Percentiles rank a stretch among this genome's conserved stretches.
Conservation (phyloP, 1,139 yeast genomes). For the Debaryomyces nepalensis region DNA sequence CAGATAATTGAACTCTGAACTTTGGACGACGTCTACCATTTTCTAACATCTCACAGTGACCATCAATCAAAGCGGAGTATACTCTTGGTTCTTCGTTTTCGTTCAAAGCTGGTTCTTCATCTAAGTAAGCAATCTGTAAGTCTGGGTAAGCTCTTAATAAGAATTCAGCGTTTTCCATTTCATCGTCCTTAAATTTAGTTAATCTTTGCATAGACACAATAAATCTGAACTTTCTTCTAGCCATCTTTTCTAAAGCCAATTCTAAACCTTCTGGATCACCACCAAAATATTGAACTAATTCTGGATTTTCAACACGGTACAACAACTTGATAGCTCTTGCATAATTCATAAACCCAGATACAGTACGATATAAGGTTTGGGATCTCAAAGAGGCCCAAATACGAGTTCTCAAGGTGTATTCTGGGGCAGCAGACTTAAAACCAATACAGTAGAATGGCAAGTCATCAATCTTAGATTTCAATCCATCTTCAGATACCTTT, state of each 20-base stretch:
- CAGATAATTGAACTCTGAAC: conserved; percentile 95
- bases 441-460: conserved; percentile 98
- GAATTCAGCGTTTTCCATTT: conserved; percentile 97
- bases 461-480: conserved; percentile 92
- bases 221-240: conserved; percentile 97
- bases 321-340: conserved; percentile 96
- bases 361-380: conserved; percentile 97
- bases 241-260: conserved; percentile 97
- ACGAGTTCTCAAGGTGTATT: conserved; percentile 96
- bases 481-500: conserved; percentile 64
- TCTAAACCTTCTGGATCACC: conserved; percentile 97
- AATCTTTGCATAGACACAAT: conserved; percentile 98
- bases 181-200: conserved; percentile 95
- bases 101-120: conserved; percentile 85
- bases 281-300: conserved; percentile 96
- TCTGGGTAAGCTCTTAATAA: conserved; percentile 98
- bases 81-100: conserved; percentile 99
- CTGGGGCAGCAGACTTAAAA: conserved; percentile 99
- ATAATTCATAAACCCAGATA: conserved; percentile 98
- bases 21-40: conserved; percentile 99
- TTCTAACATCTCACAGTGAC: conserved; percentile 96
- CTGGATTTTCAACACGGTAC: conserved; percentile 98
- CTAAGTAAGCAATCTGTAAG: conserved; percentile 96
- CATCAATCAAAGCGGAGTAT: conserved; percentile 95
- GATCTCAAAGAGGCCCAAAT: conserved; percentile 99